phyloP scores from a whole-genome alignment of 345 rosid species.

The Syzygium grande region DNA sequence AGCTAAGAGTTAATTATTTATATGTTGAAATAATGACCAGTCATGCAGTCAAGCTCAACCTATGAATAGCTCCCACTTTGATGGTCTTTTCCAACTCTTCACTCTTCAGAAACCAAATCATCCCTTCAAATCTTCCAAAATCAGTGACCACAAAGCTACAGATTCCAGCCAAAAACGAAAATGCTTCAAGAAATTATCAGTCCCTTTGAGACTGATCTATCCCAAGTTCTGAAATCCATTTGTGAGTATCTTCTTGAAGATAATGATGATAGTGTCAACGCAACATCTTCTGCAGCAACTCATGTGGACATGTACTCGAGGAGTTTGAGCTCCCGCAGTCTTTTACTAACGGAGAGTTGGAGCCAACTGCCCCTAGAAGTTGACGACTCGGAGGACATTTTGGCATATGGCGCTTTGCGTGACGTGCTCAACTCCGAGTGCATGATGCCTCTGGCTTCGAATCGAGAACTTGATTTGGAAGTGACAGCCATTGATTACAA shows the following conservation, averaged over 20 bases:
- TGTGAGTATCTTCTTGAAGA: background rate
- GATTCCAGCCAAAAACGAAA: background rate
- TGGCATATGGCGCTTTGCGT: background rate
- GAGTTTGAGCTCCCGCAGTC: conserved; percentile 20
- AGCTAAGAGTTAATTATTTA: background rate
- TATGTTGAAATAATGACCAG: background rate
- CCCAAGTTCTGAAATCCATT: background rate
- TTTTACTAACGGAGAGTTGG: conserved; percentile 22
- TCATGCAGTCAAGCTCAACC: background rate
- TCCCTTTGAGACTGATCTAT: background rate
- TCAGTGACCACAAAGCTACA: background rate
- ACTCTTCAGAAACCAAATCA: background rate
- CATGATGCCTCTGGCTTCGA: no score
- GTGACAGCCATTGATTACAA: no score
- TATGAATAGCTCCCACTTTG: background rate
- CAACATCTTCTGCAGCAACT: background rate
- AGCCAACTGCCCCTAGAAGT: conserved; percentile 16
- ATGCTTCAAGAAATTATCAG: background rate
- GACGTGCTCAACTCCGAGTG: background rate
- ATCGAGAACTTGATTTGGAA: no score
- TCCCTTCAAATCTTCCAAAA: background rate
- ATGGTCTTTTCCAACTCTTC: background rate
- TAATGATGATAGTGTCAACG: background rate
- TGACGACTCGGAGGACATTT: conserved; percentile 24
- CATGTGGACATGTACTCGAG: background rate